These are phyloP conservation scores for Zanthoxylum bungeanum DNA, from an alignment of 345 rosid genomes.

Conservation along the genomic window DNA sequence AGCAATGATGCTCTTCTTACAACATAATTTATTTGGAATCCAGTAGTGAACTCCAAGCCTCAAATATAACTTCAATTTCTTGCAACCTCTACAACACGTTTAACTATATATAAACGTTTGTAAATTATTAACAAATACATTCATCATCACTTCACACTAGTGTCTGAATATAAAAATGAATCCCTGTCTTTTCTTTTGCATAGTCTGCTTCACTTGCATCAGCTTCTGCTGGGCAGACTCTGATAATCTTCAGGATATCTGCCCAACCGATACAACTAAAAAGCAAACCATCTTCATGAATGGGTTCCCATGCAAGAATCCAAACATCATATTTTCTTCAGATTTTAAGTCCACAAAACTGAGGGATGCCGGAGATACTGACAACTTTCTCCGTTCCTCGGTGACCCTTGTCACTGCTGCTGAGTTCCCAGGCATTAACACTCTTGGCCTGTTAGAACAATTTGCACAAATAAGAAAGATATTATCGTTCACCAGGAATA, in stretches of 20 bases:
- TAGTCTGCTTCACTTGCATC: conserved; percentile 23
- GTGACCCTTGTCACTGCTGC: conserved; percentile 46
- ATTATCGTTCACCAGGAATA: too few relatives aligned
- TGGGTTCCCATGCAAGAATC: conserved; percentile 75
- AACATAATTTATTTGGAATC: conserved; percentile 33
- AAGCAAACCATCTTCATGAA: conserved; percentile 48
- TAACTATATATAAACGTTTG: conserved; percentile 2
- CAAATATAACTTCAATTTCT: conserved; percentile 18
- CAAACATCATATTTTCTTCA: conserved; percentile 36
- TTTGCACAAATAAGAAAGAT: too few relatives aligned
- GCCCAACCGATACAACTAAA: conserved; percentile 48
- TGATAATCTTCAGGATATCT: conserved; percentile 56
- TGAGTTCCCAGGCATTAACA: conserved; percentile 81
- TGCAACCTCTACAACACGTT: conserved; percentile 18
- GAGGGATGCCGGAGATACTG: conserved; percentile 48
- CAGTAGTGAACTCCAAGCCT: conserved; percentile 51
- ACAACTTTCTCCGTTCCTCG: conserved; percentile 45
- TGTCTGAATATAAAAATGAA: conserved; percentile 30
- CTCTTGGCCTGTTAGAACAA: too few relatives aligned
- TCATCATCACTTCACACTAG: conserved; percentile 1
- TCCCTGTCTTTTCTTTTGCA: conserved; percentile 14
- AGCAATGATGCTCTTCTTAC: conserved; percentile 43
- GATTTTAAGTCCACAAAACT: conserved; percentile 69
- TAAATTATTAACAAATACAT: conserved; percentile 2
- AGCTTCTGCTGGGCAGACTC: conserved; percentile 35